Evolutionary conservation across 2,329 filamentous ascomycete genomes (phyloP).

Genomic region (Pseudopyricularia javanii): DNA sequence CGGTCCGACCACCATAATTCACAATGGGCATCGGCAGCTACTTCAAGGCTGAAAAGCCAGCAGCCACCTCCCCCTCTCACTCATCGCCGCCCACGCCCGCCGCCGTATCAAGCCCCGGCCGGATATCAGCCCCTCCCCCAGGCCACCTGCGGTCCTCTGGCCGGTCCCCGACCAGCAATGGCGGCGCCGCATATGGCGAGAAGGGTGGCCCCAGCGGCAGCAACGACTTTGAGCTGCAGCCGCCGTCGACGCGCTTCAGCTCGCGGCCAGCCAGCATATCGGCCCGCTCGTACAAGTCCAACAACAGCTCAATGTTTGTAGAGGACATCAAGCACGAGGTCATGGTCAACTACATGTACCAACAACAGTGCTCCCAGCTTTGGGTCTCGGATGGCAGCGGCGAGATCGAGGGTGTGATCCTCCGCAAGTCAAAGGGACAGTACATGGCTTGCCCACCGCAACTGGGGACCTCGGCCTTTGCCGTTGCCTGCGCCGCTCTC

Average conservation of each 20-base stretch:
- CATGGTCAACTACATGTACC: slow-evolving; percentile 74
- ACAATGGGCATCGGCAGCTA: slow-evolving; percentile 51
- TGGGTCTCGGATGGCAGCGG: slow-evolving; percentile 63
- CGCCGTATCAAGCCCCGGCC: slow-evolving; percentile 4
- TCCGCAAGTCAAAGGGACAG: slow-evolving; percentile 53
- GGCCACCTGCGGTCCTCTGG: background rate
- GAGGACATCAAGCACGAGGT: slow-evolving; percentile 71
- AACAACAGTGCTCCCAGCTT: slow-evolving; percentile 62
- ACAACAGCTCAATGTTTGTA: slow-evolving; percentile 40
- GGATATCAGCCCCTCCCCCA: slow-evolving; percentile 1
- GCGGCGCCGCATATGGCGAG: slow-evolving; percentile 23
- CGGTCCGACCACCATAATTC: too few species aligned
- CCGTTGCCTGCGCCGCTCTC: slow-evolving; percentile 51
- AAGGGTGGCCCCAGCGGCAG: slow-evolving; percentile 14
- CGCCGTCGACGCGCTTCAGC: slow-evolving; percentile 32
- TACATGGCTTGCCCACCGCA: slow-evolving; percentile 64
- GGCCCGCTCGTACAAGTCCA: slow-evolving; percentile 31
- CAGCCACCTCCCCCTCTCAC: slow-evolving; percentile 3
- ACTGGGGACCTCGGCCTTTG: slow-evolving; percentile 50
- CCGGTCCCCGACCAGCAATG: slow-evolving; percentile 9
- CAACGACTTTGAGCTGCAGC: slow-evolving; percentile 35
- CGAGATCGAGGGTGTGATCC: slow-evolving; percentile 58
- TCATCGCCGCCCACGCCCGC: background rate
- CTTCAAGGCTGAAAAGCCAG: slow-evolving; percentile 42
- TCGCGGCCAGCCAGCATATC: slow-evolving; percentile 42